phyloP scores from a whole-genome alignment of 176 grass and related monocot species.

The Lolium perenne region DNA sequence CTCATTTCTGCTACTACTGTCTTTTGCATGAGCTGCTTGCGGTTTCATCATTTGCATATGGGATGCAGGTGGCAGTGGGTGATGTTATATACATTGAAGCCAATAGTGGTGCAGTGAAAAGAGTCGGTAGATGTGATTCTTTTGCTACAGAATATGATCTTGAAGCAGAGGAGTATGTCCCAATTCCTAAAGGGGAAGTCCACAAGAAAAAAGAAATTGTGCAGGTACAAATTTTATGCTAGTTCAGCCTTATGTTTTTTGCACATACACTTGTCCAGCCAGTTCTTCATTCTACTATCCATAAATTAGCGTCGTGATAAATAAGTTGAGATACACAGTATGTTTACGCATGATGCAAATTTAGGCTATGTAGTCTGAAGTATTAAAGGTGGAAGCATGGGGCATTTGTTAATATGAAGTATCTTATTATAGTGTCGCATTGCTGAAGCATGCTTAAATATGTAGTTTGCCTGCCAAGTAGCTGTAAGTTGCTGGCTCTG shows the following conservation, averaged over 20 bases:
- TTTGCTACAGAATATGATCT: constrained; percentile 99
- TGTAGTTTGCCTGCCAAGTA: background rate
- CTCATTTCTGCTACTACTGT: constrained; percentile 23
- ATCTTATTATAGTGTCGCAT: background rate
- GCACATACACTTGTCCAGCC: background rate
- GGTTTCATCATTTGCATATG: constrained; percentile 35
- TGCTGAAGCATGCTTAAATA: constrained; percentile 13
- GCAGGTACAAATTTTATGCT: constrained; percentile 60
- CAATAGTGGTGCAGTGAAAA: constrained; percentile 97
- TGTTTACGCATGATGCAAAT: background rate
- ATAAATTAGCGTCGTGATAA: background rate
- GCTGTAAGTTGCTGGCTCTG: constrained; percentile 1
- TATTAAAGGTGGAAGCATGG: background rate
- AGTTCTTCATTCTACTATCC: background rate
- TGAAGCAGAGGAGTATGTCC: constrained; percentile 99
- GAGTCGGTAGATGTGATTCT: constrained; percentile 99
- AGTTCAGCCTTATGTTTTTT: constrained; percentile 7
- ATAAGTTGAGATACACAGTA: background rate
- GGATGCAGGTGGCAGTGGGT: constrained; percentile 74
- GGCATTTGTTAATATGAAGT: background rate
- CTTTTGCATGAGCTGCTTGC: constrained; percentile 28
- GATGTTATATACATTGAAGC: constrained; percentile 99
- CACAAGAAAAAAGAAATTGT: constrained; percentile 98
- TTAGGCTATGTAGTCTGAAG: background rate
- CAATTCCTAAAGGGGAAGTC: constrained; percentile 97